Conservation (phyloP, 164 flowering plant species). For the Stephania japonica region DNA sequence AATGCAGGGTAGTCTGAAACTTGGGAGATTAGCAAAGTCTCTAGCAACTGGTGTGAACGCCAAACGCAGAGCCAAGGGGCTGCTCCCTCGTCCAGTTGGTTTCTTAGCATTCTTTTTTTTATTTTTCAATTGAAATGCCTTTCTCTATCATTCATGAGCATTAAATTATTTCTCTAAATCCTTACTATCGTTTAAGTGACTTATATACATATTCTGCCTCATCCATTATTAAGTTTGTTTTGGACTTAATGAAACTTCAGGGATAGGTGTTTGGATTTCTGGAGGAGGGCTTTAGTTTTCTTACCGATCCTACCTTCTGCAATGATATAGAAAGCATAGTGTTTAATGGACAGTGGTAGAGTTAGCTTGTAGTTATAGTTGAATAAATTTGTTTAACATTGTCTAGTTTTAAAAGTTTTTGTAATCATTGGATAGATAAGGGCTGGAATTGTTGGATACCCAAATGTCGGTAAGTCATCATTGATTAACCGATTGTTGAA, state of each 20-base stretch:
- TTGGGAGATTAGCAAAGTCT: conserved; percentile 71
- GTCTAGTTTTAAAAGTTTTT: neutral
- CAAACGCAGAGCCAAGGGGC: conserved; percentile 83
- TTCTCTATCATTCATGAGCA: neutral
- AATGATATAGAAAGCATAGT: neutral
- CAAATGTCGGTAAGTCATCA: conserved; percentile 99
- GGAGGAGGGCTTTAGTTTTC: no score
- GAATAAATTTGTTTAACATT: neutral
- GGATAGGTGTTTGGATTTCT: no score
- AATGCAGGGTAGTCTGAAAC: conserved; percentile 77
- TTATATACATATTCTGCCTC: neutral
- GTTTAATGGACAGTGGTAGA: neutral
- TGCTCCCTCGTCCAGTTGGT: conserved; percentile 86
- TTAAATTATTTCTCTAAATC: neutral
- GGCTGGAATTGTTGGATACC: conserved; percentile 97
- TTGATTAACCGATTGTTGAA: conserved; percentile 90
- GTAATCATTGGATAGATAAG: conserved; percentile 51
- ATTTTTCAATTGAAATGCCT: neutral
- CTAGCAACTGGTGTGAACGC: conserved; percentile 72
- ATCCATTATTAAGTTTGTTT: no score
- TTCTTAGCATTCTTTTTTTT: conserved; percentile 3
- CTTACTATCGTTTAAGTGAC: neutral
- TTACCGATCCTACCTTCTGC: neutral
- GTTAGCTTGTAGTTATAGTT: neutral
- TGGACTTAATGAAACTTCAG: neutral